Evolutionary conservation across 164 flowering plant species (phyloP).

Genomic region (Kingdonia uniflora): DNA sequence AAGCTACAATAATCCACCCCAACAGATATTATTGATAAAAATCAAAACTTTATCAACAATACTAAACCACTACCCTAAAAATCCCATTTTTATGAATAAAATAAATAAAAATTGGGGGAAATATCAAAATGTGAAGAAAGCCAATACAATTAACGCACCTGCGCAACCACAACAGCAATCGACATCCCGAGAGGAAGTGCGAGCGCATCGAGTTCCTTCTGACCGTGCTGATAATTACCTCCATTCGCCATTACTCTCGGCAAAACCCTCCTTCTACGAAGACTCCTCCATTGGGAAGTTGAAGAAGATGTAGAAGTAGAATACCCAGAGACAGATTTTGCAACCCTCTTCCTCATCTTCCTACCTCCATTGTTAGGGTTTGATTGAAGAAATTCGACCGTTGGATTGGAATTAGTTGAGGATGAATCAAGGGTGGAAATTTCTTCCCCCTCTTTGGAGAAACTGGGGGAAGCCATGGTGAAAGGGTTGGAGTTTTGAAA

Average conservation of each 20-base stretch:
- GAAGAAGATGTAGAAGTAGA: constrained; percentile 5
- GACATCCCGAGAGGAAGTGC: constrained; percentile 42
- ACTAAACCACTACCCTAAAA: not conserved
- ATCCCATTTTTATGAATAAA: not conserved
- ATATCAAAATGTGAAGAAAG: too few relatives aligned
- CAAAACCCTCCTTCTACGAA: constrained; percentile 19
- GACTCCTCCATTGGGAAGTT: constrained; percentile 15
- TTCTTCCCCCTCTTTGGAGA: not conserved
- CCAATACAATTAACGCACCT: constrained; percentile 16
- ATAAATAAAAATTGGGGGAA: too few relatives aligned
- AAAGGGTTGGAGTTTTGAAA: too few relatives aligned
- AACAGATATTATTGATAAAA: not conserved
- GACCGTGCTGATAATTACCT: constrained; percentile 11
- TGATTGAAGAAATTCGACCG: not conserved
- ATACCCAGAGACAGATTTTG: not conserved
- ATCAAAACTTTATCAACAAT: not conserved
- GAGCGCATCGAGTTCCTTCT: constrained; percentile 20
- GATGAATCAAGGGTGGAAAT: constrained; percentile 3
- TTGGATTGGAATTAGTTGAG: not conserved
- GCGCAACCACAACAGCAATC: constrained; percentile 30
- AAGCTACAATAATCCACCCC: too few relatives aligned
- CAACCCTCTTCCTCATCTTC: constrained; percentile 2
- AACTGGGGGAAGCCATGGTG: constrained; percentile 3
- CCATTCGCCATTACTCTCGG: not conserved
- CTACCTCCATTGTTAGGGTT: not conserved